These are phyloP conservation scores for Udeniomyces megalosporus DNA, from an alignment of 768 basidiomycete species.

Conservation along the genomic window DNA sequence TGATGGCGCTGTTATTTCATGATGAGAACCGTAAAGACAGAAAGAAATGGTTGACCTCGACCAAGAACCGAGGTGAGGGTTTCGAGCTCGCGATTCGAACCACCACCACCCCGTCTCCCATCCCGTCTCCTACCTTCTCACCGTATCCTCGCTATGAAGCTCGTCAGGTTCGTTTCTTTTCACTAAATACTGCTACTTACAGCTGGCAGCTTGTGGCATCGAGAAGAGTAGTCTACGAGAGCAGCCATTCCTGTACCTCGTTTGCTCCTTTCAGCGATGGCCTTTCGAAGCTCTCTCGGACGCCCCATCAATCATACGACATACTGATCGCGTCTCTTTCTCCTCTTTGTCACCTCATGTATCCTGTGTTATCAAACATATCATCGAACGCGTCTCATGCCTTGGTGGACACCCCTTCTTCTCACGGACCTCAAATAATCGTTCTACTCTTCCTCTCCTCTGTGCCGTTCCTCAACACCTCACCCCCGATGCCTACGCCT, in stretches of 20 bases:
- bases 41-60: no score
- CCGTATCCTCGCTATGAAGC: constrained; percentile 45
- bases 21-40: no score
- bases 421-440: no score
- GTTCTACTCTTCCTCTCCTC: neutral
- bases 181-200: neutral
- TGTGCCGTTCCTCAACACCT: neutral
- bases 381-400: neutral
- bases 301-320: no score
- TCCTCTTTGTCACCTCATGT: neutral
- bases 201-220: neutral
- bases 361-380: neutral
- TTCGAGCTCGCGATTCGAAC: no score
- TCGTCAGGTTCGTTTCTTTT: constrained; percentile 47
- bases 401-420: neutral
- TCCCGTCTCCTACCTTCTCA: neutral
- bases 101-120: neutral
- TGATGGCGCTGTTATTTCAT: neutral
- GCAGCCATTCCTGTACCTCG: neutral
- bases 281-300: neutral
- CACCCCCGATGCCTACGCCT: neutral
- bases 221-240: neutral
- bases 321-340: no score
- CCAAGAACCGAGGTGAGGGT: no score
- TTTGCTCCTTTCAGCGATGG: neutral